A percentile compares a stretch with the other conserved stretches of the same genome.
Conservation (phyloP, 2,329 filamentous ascomycete species). For the Hymenoscyphus fructigenus region DNA sequence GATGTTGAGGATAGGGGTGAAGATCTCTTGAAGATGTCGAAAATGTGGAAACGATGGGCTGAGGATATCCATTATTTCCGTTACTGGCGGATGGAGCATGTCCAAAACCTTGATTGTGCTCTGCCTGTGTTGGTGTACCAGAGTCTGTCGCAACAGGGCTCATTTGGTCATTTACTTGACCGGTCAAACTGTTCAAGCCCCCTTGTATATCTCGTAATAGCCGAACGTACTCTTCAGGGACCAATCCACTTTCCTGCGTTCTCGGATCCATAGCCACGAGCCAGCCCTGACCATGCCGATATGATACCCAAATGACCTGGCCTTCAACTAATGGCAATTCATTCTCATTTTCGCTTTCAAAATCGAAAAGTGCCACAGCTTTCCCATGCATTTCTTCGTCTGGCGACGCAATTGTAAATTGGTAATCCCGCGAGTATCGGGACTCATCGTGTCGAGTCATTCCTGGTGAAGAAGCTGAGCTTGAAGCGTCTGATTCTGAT, state of each 20-base stretch:
- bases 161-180: conserved; percentile 53
- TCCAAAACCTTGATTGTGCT: conserved; percentile 49
- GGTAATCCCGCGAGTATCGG: conserved; percentile 86
- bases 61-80: conserved; percentile 62
- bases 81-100: conserved; percentile 46
- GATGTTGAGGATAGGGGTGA: conserved; percentile 65
- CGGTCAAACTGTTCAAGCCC: conserved; percentile 72
- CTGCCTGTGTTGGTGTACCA: conserved; percentile 61
- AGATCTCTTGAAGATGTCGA: conserved; percentile 70
- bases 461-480: conserved; percentile 57
- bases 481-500: conserved; percentile 58
- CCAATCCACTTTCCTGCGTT: conserved; percentile 89
- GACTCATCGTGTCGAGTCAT: conserved; percentile 66
- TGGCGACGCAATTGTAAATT: conserved; percentile 90
- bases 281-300: conserved; percentile 95
- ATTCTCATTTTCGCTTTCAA: conserved; percentile 93
- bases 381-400: conserved; percentile 98
- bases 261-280: conserved; percentile 94
- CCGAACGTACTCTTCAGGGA: conserved; percentile 94
- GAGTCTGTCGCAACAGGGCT: conserved; percentile 54
- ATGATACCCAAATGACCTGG: conserved; percentile 94
- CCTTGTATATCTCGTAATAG: conserved; percentile 91
- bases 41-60: conserved; percentile 67
- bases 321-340: conserved; percentile 90
- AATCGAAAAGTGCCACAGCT: conserved; percentile 92